phyloP scores from a whole-genome alignment of 2,329 filamentous ascomycete genomes.

The Sporothrix phasma region DNA sequence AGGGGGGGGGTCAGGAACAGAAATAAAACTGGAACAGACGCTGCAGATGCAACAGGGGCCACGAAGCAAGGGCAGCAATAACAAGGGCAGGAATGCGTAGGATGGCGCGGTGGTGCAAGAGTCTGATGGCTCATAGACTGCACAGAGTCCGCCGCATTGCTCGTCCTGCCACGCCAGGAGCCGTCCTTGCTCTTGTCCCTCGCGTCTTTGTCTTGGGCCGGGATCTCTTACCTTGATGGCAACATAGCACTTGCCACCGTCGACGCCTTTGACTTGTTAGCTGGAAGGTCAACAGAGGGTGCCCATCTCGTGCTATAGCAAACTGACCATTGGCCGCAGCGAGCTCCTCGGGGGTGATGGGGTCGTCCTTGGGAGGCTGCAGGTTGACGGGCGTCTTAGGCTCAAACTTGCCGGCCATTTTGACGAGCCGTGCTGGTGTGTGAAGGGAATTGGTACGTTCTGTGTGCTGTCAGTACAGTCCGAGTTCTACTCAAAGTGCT shows the following conservation, averaged over 20 bases:
- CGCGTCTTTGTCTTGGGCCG: too few species aligned
- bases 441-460: background rate
- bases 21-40: too few species aligned
- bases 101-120: background rate
- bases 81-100: background rate
- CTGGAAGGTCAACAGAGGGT: background rate
- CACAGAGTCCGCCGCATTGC: background rate
- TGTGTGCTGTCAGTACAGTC: background rate
- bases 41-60: background rate
- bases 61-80: background rate
- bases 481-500: background rate
- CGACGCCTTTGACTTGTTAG: conserved; percentile 40
- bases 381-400: conserved; percentile 69
- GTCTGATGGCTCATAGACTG: background rate
- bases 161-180: background rate
- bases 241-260: conserved; percentile 56
- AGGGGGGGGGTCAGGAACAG: background rate
- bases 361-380: conserved; percentile 76
- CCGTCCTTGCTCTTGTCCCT: background rate
- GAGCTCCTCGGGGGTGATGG: conserved; percentile 71
- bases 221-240: conserved; percentile 50
- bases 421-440: conserved; percentile 9
- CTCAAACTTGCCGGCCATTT: conserved; percentile 59
- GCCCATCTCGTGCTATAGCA: background rate
- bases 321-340: conserved; percentile 69